A percentile compares a stretch with the other conserved stretches of the same genome.
phyloP scores from a whole-genome alignment of 495 filamentous ascomycete genomes.

The Immersiella caudata region DNA sequence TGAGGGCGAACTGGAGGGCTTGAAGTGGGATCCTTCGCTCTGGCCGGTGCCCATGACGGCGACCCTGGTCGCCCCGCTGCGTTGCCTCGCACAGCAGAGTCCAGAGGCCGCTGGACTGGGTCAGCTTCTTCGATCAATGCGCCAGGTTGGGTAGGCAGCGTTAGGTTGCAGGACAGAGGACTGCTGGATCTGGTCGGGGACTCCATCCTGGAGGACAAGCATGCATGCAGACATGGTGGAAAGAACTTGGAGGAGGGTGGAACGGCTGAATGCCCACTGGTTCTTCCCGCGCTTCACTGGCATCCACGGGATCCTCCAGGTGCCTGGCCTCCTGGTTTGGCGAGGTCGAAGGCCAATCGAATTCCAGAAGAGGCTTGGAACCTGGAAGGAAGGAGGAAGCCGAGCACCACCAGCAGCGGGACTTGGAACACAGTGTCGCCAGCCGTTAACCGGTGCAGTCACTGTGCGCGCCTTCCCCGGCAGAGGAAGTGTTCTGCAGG shows the following conservation, averaged over 20 bases:
- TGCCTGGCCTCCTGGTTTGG: slow-evolving; percentile 5
- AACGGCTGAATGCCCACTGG: slow-evolving; percentile 2
- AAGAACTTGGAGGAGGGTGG: slow-evolving; percentile 1
- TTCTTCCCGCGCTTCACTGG: neutral
- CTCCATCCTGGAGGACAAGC: neutral
- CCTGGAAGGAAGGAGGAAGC: slow-evolving; percentile 7
- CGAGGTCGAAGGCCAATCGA: slow-evolving; percentile 12
- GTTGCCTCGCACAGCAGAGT: neutral
- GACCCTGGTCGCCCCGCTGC: neutral
- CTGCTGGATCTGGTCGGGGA: slow-evolving; percentile 6
- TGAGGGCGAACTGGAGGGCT: neutral
- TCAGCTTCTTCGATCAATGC: neutral
- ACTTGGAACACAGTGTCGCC: neutral
- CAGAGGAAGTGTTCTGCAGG: slow-evolving; percentile 16
- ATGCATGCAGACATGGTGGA: neutral
- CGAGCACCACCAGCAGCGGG: neutral
- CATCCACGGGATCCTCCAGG: slow-evolving; percentile 2
- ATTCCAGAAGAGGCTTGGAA: neutral
- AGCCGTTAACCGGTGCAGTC: neutral
- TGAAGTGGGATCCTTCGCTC: slow-evolving; percentile 2
- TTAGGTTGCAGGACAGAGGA: neutral
- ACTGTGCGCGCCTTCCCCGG: slow-evolving; percentile 15
- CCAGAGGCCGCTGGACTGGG: neutral
- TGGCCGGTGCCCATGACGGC: neutral
- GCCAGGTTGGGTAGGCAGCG: neutral